Evolutionary conservation across 1,284 basidiomycete species (phyloP).

Genomic region (Macrocystidia cucumis): DNA sequence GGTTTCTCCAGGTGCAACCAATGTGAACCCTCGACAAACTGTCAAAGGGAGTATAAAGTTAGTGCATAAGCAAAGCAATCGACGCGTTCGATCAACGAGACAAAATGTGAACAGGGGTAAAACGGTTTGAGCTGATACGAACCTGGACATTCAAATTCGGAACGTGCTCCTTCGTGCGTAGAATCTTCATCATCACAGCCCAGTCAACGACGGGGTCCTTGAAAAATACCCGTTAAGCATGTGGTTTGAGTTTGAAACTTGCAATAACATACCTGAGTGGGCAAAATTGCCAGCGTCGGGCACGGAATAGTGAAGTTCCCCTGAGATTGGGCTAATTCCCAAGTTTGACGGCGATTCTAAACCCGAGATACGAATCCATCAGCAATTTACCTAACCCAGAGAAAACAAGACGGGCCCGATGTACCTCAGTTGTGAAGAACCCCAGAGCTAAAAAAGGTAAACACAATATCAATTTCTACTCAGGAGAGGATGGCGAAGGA

Average conservation of each 20-base stretch:
- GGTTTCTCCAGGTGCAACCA: slow-evolving; percentile 59
- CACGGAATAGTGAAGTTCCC: slow-evolving; percentile 51
- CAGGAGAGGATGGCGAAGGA: too few relatives aligned
- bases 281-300: slow-evolving; percentile 50
- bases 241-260: neutral
- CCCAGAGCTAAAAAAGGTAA: neutral
- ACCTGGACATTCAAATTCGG: slow-evolving; percentile 48
- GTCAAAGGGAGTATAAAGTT: slow-evolving; percentile 8
- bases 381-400: too few relatives aligned
- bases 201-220: slow-evolving; percentile 68
- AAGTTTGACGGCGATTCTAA: slow-evolving; percentile 45
- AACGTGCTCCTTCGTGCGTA: slow-evolving; percentile 37
- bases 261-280: slow-evolving; percentile 33
- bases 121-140: neutral
- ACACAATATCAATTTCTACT: too few relatives aligned
- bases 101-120: too few relatives aligned
- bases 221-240: slow-evolving; percentile 2
- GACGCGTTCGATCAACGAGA: too few relatives aligned
- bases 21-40: slow-evolving; percentile 44
- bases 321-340: slow-evolving; percentile 42
- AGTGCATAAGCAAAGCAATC: neutral
- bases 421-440: neutral
- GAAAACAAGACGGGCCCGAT: neutral
- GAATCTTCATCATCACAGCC: slow-evolving; percentile 28
- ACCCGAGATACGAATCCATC: slow-evolving; percentile 1